phyloP scores from a whole-genome alignment of 2,329 filamentous ascomycete genomes.

The Cercospora brassicicola region DNA sequence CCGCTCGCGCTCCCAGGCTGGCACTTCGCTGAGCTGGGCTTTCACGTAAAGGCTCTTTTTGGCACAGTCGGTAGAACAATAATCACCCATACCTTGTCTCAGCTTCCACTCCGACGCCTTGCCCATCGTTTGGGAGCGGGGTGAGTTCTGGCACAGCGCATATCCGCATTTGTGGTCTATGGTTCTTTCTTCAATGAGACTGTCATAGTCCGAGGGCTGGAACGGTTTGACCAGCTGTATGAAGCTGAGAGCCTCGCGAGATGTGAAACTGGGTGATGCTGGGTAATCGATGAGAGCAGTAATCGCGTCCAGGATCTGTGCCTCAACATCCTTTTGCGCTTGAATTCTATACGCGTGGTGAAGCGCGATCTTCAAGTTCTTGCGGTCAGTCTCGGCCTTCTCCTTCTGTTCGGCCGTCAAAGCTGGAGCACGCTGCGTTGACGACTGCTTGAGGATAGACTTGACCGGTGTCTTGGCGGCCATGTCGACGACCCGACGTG shows the following conservation, averaged over 20 bases:
- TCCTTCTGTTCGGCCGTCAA: slow-evolving; percentile 32
- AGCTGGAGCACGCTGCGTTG: slow-evolving; percentile 29
- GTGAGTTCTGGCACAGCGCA: slow-evolving; percentile 69
- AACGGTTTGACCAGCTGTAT: slow-evolving; percentile 68
- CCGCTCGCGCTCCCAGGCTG: slow-evolving; percentile 76
- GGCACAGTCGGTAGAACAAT: slow-evolving; percentile 81
- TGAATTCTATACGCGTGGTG: slow-evolving; percentile 82
- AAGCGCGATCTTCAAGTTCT: slow-evolving; percentile 65
- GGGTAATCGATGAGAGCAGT: slow-evolving; percentile 69
- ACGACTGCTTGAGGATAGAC: slow-evolving; percentile 49
- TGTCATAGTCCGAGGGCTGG: slow-evolving; percentile 85
- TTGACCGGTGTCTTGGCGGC: slow-evolving; percentile 41
- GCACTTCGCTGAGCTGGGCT: slow-evolving; percentile 81
- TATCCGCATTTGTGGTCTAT: slow-evolving; percentile 82
- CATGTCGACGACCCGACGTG: slow-evolving; percentile 24
- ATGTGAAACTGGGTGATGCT: slow-evolving; percentile 50
- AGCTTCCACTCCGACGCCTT: slow-evolving; percentile 65
- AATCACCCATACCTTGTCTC: slow-evolving; percentile 73
- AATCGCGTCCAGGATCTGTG: slow-evolving; percentile 69
- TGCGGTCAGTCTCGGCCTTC: slow-evolving; percentile 39
- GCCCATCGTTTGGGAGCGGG: slow-evolving; percentile 49
- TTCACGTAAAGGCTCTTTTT: slow-evolving; percentile 79
- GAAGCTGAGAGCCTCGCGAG: slow-evolving; percentile 65
- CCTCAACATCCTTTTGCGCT: slow-evolving; percentile 75
- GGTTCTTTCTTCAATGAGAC: slow-evolving; percentile 84